Percentiles rank a stretch among this genome's conserved stretches.
Evolutionary conservation across 768 basidiomycete species (phyloP).

Genomic region (Lactarius tabidus): DNA sequence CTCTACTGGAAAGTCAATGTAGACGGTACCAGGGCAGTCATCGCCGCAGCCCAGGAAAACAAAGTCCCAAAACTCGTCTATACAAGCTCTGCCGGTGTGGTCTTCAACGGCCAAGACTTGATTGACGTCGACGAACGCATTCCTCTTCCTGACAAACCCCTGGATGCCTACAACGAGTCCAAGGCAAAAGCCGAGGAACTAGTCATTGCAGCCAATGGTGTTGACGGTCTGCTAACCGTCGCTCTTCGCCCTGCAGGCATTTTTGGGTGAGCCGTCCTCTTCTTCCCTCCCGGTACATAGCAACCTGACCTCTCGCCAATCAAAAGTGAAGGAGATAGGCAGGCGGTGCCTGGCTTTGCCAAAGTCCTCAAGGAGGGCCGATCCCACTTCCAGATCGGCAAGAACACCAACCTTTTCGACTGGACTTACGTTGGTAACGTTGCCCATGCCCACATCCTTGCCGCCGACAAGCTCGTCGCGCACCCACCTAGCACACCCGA

Average conservation of each 20-base stretch:
- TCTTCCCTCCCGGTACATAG: not conserved
- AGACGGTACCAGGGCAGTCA: conserved; percentile 80
- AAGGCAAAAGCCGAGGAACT: conserved; percentile 86
- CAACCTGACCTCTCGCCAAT: not conserved
- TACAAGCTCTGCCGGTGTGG: conserved; percentile 89
- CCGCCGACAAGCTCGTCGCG: conserved; percentile 77
- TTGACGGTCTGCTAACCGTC: conserved; percentile 80
- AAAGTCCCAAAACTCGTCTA: conserved; percentile 86
- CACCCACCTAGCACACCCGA: conserved; percentile 42
- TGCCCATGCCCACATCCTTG: conserved; percentile 89
- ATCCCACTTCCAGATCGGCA: conserved; percentile 90
- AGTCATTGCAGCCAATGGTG: conserved; percentile 83
- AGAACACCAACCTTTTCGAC: conserved; percentile 91
- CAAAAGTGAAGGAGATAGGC: conserved; percentile 83
- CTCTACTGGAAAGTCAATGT: conserved; percentile 94
- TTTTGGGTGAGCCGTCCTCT: conserved; percentile 65
- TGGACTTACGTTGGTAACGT: conserved; percentile 97
- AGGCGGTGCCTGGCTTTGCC: conserved; percentile 75
- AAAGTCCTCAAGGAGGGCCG: conserved; percentile 76
- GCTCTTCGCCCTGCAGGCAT: conserved; percentile 92
- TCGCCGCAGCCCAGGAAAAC: conserved; percentile 70
- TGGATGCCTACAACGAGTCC: conserved; percentile 93
- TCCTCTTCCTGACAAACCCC: conserved; percentile 61
- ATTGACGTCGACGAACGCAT: conserved; percentile 87
- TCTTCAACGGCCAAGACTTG: conserved; percentile 79